Percentiles rank a stretch among this genome's conserved stretches.
phyloP scores from a whole-genome alignment of 192 early-diverging fungal species.

The Coemansia sp. region DNA sequence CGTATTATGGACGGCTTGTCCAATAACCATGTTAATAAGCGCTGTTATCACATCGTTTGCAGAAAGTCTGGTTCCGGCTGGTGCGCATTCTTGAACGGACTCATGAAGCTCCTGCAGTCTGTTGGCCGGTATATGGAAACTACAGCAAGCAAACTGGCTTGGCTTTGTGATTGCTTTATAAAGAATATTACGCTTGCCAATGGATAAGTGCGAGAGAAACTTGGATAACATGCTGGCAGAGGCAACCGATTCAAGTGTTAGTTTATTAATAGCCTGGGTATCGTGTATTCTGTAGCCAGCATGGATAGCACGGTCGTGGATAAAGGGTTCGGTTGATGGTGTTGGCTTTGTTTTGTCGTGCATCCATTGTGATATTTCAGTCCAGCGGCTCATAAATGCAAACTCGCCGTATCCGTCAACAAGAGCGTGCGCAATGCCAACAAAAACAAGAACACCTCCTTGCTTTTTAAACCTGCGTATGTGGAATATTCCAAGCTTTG shows the following conservation, averaged over 20 bases:
- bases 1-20: neutral
- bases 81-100: neutral
- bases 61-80: neutral
- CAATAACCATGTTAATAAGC: neutral
- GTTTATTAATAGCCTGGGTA: neutral
- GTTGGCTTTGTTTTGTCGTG: neutral
- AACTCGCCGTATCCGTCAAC: conserved; percentile 21
- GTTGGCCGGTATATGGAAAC: neutral
- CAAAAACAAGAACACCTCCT: conserved; percentile 25
- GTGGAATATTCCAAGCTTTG: conserved; percentile 13
- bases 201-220: conserved; percentile 11
- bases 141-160: neutral
- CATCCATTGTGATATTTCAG: conserved; percentile 2
- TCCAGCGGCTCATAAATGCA: conserved; percentile 29
- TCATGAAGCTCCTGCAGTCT: neutral
- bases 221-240: neutral
- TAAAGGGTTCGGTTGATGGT: neutral
- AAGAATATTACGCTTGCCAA: neutral
- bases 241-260: neutral
- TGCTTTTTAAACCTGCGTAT: conserved; percentile 18
- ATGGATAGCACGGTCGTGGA: neutral
- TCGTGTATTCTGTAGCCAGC: neutral
- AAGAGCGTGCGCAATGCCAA: conserved; percentile 18
- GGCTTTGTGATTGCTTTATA: neutral
- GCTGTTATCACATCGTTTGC: neutral